Evolutionary conservation across 2,329 filamentous ascomycete species (phyloP).

Genomic region (Paramyrothecium roridum): DNA sequence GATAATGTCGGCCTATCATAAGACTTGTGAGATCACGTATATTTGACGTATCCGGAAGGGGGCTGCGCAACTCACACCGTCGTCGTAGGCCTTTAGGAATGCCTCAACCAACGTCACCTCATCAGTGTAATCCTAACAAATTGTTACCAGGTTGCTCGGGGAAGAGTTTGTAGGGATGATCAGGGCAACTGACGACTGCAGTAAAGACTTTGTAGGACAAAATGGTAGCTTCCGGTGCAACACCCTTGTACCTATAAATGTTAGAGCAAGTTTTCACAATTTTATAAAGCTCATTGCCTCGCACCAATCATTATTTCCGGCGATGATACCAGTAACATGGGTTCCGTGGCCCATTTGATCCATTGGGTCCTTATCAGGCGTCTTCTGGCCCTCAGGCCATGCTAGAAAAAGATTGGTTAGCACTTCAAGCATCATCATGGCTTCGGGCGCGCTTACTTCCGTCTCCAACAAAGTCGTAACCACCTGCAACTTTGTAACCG

Average conservation of each 20-base stretch:
- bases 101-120: slow-evolving; percentile 27
- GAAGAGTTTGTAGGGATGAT: not conserved
- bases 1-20: slow-evolving; percentile 11
- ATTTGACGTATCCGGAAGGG: slow-evolving; percentile 9
- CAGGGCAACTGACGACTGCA: not conserved
- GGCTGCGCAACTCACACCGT: slow-evolving; percentile 18
- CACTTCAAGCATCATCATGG: not conserved
- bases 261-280: not conserved
- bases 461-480: not conserved
- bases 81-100: slow-evolving; percentile 25
- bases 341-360: slow-evolving; percentile 18
- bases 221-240: not conserved
- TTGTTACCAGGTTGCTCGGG: not conserved
- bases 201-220: slow-evolving; percentile 1
- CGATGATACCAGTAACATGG: slow-evolving; percentile 23
- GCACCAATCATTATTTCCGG: slow-evolving; percentile 9
- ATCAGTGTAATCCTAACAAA: slow-evolving; percentile 9
- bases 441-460: not conserved
- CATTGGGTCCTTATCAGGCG: slow-evolving; percentile 2
- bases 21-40: too few relatives aligned
- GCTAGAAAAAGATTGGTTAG: slow-evolving; percentile 6
- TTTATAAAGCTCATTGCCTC: not conserved
- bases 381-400: not conserved
- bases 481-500: not conserved
- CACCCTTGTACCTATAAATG: not conserved